A percentile compares a stretch with the other conserved stretches of the same genome.
Evolutionary conservation across 345 rosid genomes (phyloP).

Genomic region (Linum usitatissimum): DNA sequence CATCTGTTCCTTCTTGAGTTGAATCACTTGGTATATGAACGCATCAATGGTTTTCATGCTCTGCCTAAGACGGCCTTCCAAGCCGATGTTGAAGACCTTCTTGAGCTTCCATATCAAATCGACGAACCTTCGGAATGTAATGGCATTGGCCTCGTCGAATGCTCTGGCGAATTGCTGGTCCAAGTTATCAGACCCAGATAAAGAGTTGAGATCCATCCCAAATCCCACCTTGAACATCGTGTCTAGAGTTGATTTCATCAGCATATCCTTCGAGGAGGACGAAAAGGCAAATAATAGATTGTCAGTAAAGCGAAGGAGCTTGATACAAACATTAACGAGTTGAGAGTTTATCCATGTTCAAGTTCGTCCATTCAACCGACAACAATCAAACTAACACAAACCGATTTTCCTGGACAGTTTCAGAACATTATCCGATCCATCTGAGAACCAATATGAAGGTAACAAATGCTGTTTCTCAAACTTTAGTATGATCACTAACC

Average conservation of each 20-base stretch:
- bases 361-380: too few relatives aligned
- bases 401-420: neutral
- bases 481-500: constrained; percentile 11
- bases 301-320: too few relatives aligned
- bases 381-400: too few relatives aligned
- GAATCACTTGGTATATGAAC: constrained; percentile 25
- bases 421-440: too few relatives aligned
- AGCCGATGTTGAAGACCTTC: constrained; percentile 28
- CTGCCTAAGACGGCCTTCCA: constrained; percentile 29
- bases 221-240: constrained; percentile 36
- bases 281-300: neutral
- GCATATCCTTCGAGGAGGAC: constrained; percentile 22
- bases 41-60: constrained; percentile 26
- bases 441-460: neutral
- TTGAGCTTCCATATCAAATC: constrained; percentile 27
- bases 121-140: constrained; percentile 26
- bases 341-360: too few relatives aligned
- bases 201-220: constrained; percentile 27
- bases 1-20: constrained; percentile 25
- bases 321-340: neutral
- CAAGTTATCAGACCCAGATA: constrained; percentile 20
- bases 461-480: neutral
- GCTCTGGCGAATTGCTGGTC: constrained; percentile 25
- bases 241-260: constrained; percentile 32
- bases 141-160: constrained; percentile 29